Base-by-base conservation (phyloP, 192 early-diverging fungal genomes). In the Coemansia interrupta region DNA sequence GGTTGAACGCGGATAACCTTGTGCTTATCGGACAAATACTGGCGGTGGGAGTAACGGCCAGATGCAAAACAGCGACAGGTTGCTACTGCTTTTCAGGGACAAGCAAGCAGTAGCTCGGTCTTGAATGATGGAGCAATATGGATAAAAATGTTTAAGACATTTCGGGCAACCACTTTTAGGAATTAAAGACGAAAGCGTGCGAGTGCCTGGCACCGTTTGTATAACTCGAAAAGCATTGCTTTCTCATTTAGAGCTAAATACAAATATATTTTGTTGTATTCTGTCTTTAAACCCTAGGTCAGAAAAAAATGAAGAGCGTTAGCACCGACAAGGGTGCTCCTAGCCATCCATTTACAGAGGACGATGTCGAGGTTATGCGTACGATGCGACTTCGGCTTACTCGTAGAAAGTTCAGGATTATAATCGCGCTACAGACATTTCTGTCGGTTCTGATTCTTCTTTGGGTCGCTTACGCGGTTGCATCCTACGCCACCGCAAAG, bases 291-390 rank as follows among this genome's bases (percentile, higher is more conserved):
- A 36, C 10, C 3, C 10, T 36, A 36, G 32, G 10, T 36, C 6
- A 36, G 9, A 36, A 5, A 36, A 7, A 36, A 36, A 6, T 68
- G 66, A 59, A 53, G 49, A 47, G 54, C 26, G 24, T 10, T 24
- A 17, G 4, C 11, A 9, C 43, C 2, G 58, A 48, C 14, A 71
- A 71, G 24, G 43, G 41, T 10, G 15, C 19, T 14, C 74, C 74
- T 5, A 68, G 68, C 18, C 74, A 70, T 20, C 76, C 76, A 19
- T 79, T 79, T 36, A 79, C 76, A 13, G 43, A 59, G 51, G 59
- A 58, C 0, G 76, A 79, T 19, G 76, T 79, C 39, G 71, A 79
- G 56, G 63, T 79, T 5, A 79, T 79, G 70, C 76, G 76, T n/a
- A 47, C 46, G 22, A 79, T 79, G 76, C 71, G 71, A 18, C 53